Base-by-base conservation (phyloP, 2,329 filamentous ascomycete genomes). In the Plenodomus lindquistii region DNA sequence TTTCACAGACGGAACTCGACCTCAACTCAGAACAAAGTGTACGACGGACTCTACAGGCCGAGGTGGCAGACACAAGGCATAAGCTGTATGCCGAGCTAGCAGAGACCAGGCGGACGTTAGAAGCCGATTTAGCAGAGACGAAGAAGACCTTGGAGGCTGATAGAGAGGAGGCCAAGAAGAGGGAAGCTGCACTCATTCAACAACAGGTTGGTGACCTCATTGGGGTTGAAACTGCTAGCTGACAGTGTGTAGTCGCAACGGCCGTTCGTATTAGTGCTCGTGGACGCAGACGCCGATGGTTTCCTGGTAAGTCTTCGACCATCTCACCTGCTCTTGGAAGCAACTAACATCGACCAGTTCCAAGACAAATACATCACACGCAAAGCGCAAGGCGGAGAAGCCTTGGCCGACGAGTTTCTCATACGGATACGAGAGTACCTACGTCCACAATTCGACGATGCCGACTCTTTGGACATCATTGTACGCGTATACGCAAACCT, bases 21-120 rank as follows among this genome's bases (percentile, higher is more conserved):
- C 66, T 72, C 37, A 60, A 64, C 37, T 71, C 68, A 2, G 69
- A 72, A 44, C 69, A 72, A 36, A 72, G 70, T 55, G 69, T 72
- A 20, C 60, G 69, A 18, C 57, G 69, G 31, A 70, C 67, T 11
- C 40, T 72, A 24, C 69, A 72, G 37, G 54, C 67, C 16, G 69
- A 72, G 41, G 60, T 66, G 13, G 46, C 50, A 38, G 49, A 52
- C 21, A 42, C 42, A 17, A 52, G 45, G 35, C 45, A 42, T 27
- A 52, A 40, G 6, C 44, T 52, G 49, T 46, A 52, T 35, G 41
- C 34, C 5, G 45, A 52, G 41, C 29, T 52, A 16, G 41, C 41
- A 31, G 27, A 31, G 27, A 31, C 27, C 10, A 31, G 27, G 27
- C 27, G 27, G 11, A 31, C 27, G 6, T 15, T 31, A 13, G 27